Evolutionary conservation across 192 early-diverging fungal species (phyloP).

Genomic region (Backusella australiensis): DNA sequence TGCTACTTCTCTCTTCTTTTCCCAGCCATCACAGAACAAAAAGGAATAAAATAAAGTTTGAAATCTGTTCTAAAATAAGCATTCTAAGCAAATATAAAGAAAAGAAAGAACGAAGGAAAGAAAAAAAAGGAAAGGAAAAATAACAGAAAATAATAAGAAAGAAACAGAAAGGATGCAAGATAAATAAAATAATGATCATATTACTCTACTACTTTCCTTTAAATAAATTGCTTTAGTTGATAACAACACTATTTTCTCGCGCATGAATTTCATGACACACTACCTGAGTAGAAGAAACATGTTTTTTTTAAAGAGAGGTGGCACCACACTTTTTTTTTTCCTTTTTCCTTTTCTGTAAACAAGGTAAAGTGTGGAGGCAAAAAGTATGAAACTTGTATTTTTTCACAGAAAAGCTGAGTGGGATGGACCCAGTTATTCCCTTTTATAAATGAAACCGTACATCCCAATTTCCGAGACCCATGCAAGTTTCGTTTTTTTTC

Average conservation of each 20-base stretch:
- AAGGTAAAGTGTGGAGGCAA: neutral
- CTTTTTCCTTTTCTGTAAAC: neutral
- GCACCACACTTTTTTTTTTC: neutral
- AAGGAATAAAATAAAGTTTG: slow-evolving; percentile 1
- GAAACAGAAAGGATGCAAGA: neutral
- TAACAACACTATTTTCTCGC: neutral
- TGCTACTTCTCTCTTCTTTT: neutral
- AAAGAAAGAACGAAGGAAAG: neutral
- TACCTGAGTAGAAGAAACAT: neutral
- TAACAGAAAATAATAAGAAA: neutral
- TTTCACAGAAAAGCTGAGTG: neutral
- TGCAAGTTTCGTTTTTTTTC: neutral
- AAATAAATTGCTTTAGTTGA: neutral
- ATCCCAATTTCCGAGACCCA: neutral
- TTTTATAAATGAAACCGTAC: neutral
- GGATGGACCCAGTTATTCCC: neutral
- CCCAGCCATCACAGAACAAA: neutral
- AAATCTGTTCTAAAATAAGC: neutral
- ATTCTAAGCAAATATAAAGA: neutral
- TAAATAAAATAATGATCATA: neutral
- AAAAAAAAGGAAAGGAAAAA: neutral
- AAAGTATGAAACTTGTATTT: neutral
- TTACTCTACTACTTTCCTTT: neutral
- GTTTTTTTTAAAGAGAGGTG: neutral
- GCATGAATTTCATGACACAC: too few species aligned